These are phyloP conservation scores for Cornus suecica DNA, from an alignment of 148 eudicot species.

Conservation along the genomic window DNA sequence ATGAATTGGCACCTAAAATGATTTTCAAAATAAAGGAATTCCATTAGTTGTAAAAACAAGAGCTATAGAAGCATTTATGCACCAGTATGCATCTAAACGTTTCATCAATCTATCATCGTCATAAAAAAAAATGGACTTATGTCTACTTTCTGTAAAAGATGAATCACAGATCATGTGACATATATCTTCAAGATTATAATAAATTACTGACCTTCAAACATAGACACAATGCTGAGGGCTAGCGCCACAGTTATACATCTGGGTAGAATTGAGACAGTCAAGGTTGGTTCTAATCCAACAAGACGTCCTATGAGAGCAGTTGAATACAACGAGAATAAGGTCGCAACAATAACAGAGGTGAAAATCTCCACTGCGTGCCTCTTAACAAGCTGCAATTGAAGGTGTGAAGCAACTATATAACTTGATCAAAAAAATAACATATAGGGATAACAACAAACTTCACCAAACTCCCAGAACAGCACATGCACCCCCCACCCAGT, in stretches of 20 bases:
- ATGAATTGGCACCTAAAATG: conserved; percentile 73
- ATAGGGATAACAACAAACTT: no score
- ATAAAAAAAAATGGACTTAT: not conserved
- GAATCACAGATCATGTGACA: not conserved
- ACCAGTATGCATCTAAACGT: not conserved
- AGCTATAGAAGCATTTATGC: not conserved
- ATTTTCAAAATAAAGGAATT: conserved; percentile 7
- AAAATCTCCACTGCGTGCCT: conserved; percentile 98
- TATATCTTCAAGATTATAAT: not conserved
- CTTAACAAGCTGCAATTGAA: conserved; percentile 73
- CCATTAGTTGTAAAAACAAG: not conserved
- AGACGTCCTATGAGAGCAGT: conserved; percentile 91
- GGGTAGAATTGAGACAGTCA: conserved; percentile 85
- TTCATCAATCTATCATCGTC: not conserved
- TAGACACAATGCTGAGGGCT: conserved; percentile 89
- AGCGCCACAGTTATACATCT: conserved; percentile 98
- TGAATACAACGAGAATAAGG: conserved; percentile 83
- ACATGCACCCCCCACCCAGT: not conserved
- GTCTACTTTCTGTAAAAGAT: not conserved
- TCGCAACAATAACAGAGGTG: conserved; percentile 71
- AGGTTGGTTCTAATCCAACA: conserved; percentile 66
- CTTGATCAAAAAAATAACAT: not conserved
- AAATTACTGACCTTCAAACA: conserved; percentile 69
- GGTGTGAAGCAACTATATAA: conserved; percentile 8
- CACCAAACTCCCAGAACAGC: no score